Conservation (phyloP, 2,329 filamentous ascomycete genomes). For the Diaporthe aspalathi region DNA sequence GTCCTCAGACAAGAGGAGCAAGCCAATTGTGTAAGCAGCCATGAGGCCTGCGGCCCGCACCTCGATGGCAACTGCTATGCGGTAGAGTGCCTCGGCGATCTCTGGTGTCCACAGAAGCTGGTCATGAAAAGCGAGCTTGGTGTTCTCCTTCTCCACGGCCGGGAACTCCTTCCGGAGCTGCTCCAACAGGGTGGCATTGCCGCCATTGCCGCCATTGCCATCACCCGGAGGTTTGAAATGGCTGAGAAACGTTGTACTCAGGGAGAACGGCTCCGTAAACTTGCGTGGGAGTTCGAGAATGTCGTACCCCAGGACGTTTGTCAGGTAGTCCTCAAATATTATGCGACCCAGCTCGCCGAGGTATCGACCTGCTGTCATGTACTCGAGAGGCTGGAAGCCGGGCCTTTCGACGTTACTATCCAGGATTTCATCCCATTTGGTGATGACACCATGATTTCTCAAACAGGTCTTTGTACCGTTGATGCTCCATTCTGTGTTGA, state of each 20-base stretch:
- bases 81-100: constrained; percentile 69
- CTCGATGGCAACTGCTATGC: constrained; percentile 77
- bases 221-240: constrained; percentile 74
- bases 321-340: constrained; percentile 74
- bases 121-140: constrained; percentile 30
- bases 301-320: constrained; percentile 53
- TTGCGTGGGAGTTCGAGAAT: constrained; percentile 63
- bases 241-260: constrained; percentile 80
- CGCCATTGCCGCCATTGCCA: no score
- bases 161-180: constrained; percentile 67
- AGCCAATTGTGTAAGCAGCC: constrained; percentile 77
- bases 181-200: constrained; percentile 52
- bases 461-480: constrained; percentile 78
- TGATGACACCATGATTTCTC: constrained; percentile 71
- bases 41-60: constrained; percentile 78
- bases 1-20: constrained; percentile 77
- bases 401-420: constrained; percentile 75
- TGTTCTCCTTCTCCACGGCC: constrained; percentile 48
- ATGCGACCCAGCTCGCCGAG: constrained; percentile 81
- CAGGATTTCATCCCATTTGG: constrained; percentile 75
- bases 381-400: constrained; percentile 85
- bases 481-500: constrained; percentile 89
- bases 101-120: constrained; percentile 72
- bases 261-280: constrained; percentile 68
- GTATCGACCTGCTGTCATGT: constrained; percentile 85